phyloP scores from a whole-genome alignment of 2,329 filamentous ascomycete genomes.

The Sarocladium kiliense region DNA sequence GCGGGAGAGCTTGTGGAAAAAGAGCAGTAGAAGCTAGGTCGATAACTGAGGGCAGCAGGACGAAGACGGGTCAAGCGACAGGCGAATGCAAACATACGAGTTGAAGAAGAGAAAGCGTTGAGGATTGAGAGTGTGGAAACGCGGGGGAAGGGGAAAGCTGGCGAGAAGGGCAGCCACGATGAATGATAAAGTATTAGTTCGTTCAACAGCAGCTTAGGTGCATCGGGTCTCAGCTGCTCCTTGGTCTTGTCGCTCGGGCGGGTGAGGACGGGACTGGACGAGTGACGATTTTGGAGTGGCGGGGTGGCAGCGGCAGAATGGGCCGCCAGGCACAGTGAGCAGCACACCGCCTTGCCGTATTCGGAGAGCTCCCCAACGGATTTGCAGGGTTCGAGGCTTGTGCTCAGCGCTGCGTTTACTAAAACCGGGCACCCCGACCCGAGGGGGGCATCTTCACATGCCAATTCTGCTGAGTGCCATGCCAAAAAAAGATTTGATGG shows the following conservation, averaged over 20 bases:
- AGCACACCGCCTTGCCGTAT: not conserved
- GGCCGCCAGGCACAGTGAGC: not conserved
- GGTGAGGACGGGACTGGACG: no score
- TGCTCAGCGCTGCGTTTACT: not conserved
- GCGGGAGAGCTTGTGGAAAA: slow-evolving; percentile 13
- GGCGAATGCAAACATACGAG: slow-evolving; percentile 5
- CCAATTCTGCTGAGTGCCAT: not conserved
- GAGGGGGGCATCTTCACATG: slow-evolving; percentile 5
- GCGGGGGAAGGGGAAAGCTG: not conserved
- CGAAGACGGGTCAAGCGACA: not conserved
- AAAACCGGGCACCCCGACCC: slow-evolving; percentile 2
- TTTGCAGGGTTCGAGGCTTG: not conserved
- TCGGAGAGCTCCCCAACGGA: slow-evolving; percentile 1
- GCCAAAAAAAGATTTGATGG: not conserved
- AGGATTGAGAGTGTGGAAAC: not conserved
- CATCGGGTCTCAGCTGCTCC: not conserved
- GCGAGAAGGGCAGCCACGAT: not conserved
- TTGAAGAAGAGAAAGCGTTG: not conserved
- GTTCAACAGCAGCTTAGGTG: not conserved
- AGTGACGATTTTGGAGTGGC: slow-evolving; percentile 6
- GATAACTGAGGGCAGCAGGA: not conserved
- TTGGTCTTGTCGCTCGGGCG: not conserved
- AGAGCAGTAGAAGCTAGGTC: not conserved
- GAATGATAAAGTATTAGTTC: not conserved
- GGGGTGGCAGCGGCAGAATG: slow-evolving; percentile 1